Base-by-base conservation (phyloP, 305 asterid species). In the Stenogyne calaminthoides region DNA sequence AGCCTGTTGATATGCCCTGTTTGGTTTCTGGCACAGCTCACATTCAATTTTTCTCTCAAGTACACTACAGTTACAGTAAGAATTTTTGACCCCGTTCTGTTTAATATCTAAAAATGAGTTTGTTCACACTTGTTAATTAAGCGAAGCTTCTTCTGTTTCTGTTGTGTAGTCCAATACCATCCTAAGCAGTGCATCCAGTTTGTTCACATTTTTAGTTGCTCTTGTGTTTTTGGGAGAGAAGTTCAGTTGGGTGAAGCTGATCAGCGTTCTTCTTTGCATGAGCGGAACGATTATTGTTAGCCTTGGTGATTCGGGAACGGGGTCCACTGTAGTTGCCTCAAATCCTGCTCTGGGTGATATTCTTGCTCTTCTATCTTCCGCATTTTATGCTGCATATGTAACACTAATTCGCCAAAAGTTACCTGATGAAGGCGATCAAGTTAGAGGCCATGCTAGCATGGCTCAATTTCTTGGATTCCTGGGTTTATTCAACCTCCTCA, bases 21-120 rank as follows among this genome's bases (percentile, higher is more conserved):
- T 76, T 94, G 98, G 98, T 94, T 90, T 72, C 68, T 91, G 66
- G 99, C 99, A 2, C 99, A 94, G 73, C 97, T 94, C 82, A 82
- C 97, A 3, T 94, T 94, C 76, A 94, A 94, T 72, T 86, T 91
- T 2, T 94, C 99, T 6, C 95, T 94, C 75, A 92, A 94, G 86
- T 94, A 88, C 81, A 94, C 99, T 7, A 84, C 98, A 19, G 98
- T 94, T 47, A 94, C 99, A 3, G 99, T 94, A 80, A 91, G 88
- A 70, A 40, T 71, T 72, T 61, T 25, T 3, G 66, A 19, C 76
- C 69, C 73, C 55, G 9, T 20, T 73, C 42, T 63, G n/a, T 67
- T 68, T 16, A 9, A 27, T 1, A 10, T 65, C 47, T 37, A 15
- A 42, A n/a, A 14, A 67, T 62, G 57, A 16, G 40, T 2, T 25